A percentile compares a stretch with the other conserved stretches of the same genome.
These are phyloP conservation scores for Diaporthe nobilis DNA, from an alignment of 2,329 filamentous ascomycete species.

Conservation along the genomic window DNA sequence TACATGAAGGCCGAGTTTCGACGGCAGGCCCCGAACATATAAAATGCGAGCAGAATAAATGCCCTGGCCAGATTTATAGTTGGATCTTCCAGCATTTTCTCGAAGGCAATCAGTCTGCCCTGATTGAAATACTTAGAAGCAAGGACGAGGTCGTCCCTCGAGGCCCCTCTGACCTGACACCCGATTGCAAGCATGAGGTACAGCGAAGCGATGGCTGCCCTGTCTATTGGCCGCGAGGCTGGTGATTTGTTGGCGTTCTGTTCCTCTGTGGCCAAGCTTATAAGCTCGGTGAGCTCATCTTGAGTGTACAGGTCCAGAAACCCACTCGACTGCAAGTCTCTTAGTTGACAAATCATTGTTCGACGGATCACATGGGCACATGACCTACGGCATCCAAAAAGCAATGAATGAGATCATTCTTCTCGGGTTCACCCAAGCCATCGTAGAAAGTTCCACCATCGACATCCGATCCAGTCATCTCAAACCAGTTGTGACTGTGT, in stretches of 20 bases:
- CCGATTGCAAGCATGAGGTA: constrained; percentile 46
- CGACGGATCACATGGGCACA: too few relatives aligned
- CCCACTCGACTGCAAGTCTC: constrained; percentile 24
- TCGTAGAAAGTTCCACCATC: constrained; percentile 9
- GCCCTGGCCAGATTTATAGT: constrained; percentile 65
- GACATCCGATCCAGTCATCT: constrained; percentile 26
- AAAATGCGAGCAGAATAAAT: constrained; percentile 71
- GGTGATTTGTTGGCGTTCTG: not conserved
- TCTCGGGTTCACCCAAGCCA: constrained; percentile 6
- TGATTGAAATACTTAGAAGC: constrained; percentile 43
- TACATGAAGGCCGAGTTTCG: constrained; percentile 76
- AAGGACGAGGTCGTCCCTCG: constrained; percentile 36
- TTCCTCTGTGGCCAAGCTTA: not conserved
- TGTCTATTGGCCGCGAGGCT: not conserved
- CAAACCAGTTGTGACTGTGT: constrained; percentile 34
- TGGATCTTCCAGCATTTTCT: constrained; percentile 66
- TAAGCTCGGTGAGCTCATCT: constrained; percentile 28
- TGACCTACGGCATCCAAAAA: constrained; percentile 37
- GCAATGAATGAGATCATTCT: constrained; percentile 4
- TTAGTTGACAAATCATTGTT: not conserved
- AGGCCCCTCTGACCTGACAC: constrained; percentile 42
- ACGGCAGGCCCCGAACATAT: constrained; percentile 71
- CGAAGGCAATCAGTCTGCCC: constrained; percentile 56
- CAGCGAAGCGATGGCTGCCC: constrained; percentile 20
- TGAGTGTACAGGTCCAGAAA: constrained; percentile 35